These are phyloP conservation scores for Sequoiadendron giganteum DNA, from an alignment of 75 land plant species.

Conservation along the genomic window DNA sequence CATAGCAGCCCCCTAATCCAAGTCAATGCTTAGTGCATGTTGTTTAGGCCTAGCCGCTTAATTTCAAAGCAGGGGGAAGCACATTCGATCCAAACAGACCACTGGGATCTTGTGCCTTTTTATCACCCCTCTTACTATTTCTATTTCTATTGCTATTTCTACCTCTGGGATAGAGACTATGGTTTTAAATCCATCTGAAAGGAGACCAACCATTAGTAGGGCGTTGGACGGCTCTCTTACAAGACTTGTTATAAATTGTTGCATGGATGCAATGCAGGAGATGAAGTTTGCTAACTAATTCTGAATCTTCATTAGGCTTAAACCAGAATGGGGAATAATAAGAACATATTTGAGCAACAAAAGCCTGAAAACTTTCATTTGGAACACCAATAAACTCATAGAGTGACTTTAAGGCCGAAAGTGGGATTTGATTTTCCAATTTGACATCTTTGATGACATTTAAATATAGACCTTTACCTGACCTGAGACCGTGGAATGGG, in stretches of 20 bases:
- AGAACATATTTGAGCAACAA: background rate
- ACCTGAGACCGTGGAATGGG: background rate
- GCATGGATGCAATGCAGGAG: background rate
- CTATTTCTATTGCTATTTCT: no score
- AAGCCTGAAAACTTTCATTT: background rate
- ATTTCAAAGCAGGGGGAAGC: no score
- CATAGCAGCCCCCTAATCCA: no score
- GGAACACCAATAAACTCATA: background rate
- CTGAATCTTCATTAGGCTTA: background rate
- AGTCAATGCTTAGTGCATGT: no score
- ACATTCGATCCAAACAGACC: background rate
- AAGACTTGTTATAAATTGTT: background rate
- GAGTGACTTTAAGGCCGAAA: background rate
- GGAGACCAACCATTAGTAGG: background rate
- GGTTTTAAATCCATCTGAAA: no score
- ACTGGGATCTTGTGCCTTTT: background rate
- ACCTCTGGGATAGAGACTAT: no score
- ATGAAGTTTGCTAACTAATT: background rate
- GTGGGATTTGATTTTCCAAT: background rate
- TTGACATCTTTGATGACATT: background rate
- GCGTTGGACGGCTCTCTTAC: background rate
- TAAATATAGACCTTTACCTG: background rate
- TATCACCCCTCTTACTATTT: background rate
- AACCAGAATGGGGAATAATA: background rate
- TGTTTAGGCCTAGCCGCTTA: no score